Evolutionary conservation across 108 stramenopile genomes (phyloP).

Genomic region (Chaetoceros tenuissimus): DNA sequence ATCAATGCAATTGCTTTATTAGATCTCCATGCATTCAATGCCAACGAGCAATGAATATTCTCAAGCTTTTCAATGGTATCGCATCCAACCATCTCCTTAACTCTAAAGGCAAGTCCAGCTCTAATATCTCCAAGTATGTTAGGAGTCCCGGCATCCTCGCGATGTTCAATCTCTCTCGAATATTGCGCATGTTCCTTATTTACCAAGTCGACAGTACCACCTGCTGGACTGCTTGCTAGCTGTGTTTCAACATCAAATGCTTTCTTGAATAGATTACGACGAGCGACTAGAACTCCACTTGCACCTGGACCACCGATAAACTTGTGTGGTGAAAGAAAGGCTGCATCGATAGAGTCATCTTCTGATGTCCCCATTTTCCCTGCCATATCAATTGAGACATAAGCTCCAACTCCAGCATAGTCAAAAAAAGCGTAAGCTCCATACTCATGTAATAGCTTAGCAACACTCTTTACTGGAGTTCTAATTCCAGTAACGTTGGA

Average conservation of each 20-base stretch:
- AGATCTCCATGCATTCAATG: neutral
- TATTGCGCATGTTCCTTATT: neutral
- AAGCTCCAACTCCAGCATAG: slow-evolving; percentile 57
- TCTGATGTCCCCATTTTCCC: no score
- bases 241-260: neutral
- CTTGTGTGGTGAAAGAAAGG: slow-evolving; percentile 62
- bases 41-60: neutral
- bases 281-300: slow-evolving; percentile 23
- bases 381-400: slow-evolving; percentile 38
- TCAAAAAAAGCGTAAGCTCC: slow-evolving; percentile 5
- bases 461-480: neutral
- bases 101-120: slow-evolving; percentile 34
- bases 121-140: slow-evolving; percentile 38
- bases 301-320: slow-evolving; percentile 45
- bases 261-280: slow-evolving; percentile 12
- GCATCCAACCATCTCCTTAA: slow-evolving; percentile 13
- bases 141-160: slow-evolving; percentile 56
- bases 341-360: slow-evolving; percentile 51
- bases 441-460: slow-evolving; percentile 4
- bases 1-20: neutral
- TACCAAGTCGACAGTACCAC: slow-evolving; percentile 39
- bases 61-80: neutral
- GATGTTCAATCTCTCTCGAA: slow-evolving; percentile 20
- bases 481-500: no score
- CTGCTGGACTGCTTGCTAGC: slow-evolving; percentile 16